phyloP scores from a whole-genome alignment of 768 basidiomycete genomes.

The Termitomyces sp. region DNA sequence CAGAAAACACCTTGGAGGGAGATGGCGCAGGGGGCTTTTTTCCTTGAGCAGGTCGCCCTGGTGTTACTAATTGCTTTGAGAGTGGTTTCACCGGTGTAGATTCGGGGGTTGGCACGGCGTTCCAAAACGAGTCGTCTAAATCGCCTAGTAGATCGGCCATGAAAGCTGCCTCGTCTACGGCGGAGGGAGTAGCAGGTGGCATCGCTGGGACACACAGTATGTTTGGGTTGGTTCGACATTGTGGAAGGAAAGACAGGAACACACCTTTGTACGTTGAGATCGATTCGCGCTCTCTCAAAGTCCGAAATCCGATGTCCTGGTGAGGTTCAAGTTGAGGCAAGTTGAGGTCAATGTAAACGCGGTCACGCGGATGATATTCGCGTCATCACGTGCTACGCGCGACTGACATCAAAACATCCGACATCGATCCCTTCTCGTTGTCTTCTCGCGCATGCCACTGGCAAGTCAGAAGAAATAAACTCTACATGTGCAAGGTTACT shows the following conservation, averaged over 20 bases:
- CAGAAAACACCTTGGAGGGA: no score
- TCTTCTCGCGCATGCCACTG: no score
- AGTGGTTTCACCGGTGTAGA: conserved; percentile 21
- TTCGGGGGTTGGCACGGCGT: conserved; percentile 33
- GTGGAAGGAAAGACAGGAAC: not conserved
- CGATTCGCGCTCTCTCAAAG: not conserved
- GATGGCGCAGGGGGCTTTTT: conserved; percentile 8
- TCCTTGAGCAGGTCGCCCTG: conserved; percentile 11
- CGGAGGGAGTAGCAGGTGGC: conserved; percentile 29
- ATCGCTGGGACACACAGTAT: conserved; percentile 16
- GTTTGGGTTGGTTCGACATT: not conserved
- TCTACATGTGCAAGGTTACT: no score
- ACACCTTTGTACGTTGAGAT: not conserved
- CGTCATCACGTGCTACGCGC: not conserved
- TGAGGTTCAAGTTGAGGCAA: no score
- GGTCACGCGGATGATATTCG: not conserved
- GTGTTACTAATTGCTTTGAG: conserved; percentile 10
- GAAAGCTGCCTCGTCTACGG: conserved; percentile 52
- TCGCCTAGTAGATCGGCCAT: conserved; percentile 30
- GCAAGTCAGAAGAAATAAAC: no score
- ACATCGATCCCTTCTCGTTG: no score
- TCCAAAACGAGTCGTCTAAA: conserved; percentile 51
- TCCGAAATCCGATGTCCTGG: not conserved
- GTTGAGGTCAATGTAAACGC: not conserved
- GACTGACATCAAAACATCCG: no score